Evolutionary conservation across 352 stramenopile species (phyloP).

Genomic region (Heterotrichella gracilis): DNA sequence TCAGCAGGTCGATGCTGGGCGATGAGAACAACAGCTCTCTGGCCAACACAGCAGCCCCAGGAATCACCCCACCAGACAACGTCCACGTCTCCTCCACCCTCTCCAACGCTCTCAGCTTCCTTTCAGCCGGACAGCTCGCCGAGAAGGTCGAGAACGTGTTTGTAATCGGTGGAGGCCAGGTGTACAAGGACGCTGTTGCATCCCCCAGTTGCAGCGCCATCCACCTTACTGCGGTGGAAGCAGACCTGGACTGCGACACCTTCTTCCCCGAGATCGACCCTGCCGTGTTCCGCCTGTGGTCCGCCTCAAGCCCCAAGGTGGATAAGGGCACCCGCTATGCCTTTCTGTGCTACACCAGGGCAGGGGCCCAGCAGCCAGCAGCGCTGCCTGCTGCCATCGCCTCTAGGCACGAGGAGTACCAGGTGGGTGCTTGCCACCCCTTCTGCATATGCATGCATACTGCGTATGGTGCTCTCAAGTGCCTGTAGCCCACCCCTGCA

Average conservation of each 20-base stretch:
- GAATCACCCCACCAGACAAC: slow-evolving; percentile 14
- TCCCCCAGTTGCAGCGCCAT: neutral
- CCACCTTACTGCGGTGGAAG: slow-evolving; percentile 27
- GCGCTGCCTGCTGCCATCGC: slow-evolving; percentile 7
- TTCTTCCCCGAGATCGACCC: slow-evolving; percentile 37
- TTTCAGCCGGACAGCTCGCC: neutral
- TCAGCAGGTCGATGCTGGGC: too few relatives aligned
- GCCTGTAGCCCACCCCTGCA: too few relatives aligned
- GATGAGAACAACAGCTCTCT: too few relatives aligned
- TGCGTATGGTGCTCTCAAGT: too few relatives aligned
- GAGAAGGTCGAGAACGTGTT: slow-evolving; percentile 39
- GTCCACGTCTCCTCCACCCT: slow-evolving; percentile 51
- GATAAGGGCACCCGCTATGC: too few relatives aligned
- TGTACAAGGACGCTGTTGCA: slow-evolving; percentile 63
- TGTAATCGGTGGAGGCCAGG: slow-evolving; percentile 64
- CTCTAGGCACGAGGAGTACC: slow-evolving; percentile 39
- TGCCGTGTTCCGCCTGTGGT: too few relatives aligned
- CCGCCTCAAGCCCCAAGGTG: too few relatives aligned
- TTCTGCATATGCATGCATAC: too few relatives aligned
- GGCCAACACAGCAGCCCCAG: too few relatives aligned
- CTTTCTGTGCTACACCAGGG: too few relatives aligned
- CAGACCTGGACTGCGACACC: slow-evolving; percentile 41
- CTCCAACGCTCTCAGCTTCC: slow-evolving; percentile 43
- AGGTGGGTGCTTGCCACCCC: too few relatives aligned
- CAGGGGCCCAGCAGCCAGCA: neutral